Evolutionary conservation across 768 basidiomycete genomes (phyloP), one percentile per base, ranked within the genome.

Genomic region (Psilocybe subaeruginosa): DNA sequence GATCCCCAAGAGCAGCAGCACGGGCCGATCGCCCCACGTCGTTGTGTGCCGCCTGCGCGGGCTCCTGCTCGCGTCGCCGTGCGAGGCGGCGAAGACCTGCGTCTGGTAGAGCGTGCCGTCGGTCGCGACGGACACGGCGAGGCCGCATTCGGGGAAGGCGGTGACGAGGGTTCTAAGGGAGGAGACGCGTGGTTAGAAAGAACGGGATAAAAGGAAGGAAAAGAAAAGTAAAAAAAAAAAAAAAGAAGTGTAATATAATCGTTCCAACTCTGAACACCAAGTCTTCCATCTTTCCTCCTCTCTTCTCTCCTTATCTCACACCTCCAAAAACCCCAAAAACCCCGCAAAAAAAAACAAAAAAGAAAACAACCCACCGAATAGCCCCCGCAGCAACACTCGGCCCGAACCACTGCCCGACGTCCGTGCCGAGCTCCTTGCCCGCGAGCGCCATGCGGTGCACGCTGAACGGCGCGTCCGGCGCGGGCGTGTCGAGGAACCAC

Each of bases 331-430:
- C n/a, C n/a, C n/a, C n/a, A n/a, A n/a, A n/a, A n/a, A n/a, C n/a
- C n/a, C n/a, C n/a, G n/a, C n/a, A 23, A 2, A 23, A 23, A 23
- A 23, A 23, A 23, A 23, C 2, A 23, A 23, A 23, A 23, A 23
- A 19, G 47, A 31, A 39, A 46, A 72, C 82, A 58, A 70, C 33
- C 9, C 14, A 93, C 91, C 91, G 94, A 77, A 99, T 91, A 9
- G 95, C 96, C 39, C 96, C 95, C 7, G 96, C 95, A n/a, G 97
- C 97, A 0, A 93, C 95, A 70, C 93, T 96, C 0, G 97, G 97
- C 0, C 97, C 97, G 69, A 99, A 99, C 97, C 97, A 99, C 73
- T 95, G 91, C 0, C 97, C 97, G 0, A 98, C 91, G 65, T 95
- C 93, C 63, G 93, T 98, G 11, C 97, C 97, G 1, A 98, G 83